Evolutionary conservation across 176 grass and related monocot species (phyloP), one percentile per base, ranked within the genome.

Genomic region (Saccharum spontaneum): DNA sequence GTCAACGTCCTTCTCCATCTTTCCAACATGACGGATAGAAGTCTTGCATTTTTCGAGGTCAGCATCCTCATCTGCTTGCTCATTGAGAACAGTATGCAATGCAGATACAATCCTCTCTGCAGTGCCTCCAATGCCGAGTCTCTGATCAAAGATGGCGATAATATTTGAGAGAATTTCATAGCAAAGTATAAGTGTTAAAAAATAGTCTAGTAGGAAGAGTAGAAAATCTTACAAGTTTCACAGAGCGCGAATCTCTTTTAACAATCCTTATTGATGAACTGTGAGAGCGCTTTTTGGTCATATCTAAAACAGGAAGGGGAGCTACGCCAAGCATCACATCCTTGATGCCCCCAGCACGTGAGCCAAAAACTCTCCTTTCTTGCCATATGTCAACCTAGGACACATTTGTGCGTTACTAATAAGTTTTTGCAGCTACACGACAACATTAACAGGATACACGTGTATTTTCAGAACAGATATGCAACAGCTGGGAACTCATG

Each of bases 361-460:
- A 99, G 49, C 97, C 97, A 86, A 99, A 99, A 80, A 99, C 97
- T 90, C 91, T 92, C 76, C 97, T 99, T 91, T 99, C 93, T 89
- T 99, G 93, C 97, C 97, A 99, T 79, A 99, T 99, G 69, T 91
- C 81, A 45, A 99, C 94, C 97, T 99, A 89, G 22, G 87, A 73
- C 10, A 80, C 36, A 87, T 44, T 52, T 24, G 34, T 37, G 26
- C 20, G 11, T 78, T 81, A 23, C 75, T 46, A 55, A 26, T 49
- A 52, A 54, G 62, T 44, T 62, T 62, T 38, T 69, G 7, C 64
- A 76, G 41, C 62, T 66, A 39, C 54, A 31, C 20, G 3, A 64
- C 79, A 18, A 70, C 28, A 33, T 48, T 26, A 73, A 84, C 26
- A 86, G 69, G 18, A 24, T 45, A 78, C 28, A n/a, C 0, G 26